Base-by-base conservation (phyloP, 768 basidiomycete genomes). In the Hericium erinaceus region DNA sequence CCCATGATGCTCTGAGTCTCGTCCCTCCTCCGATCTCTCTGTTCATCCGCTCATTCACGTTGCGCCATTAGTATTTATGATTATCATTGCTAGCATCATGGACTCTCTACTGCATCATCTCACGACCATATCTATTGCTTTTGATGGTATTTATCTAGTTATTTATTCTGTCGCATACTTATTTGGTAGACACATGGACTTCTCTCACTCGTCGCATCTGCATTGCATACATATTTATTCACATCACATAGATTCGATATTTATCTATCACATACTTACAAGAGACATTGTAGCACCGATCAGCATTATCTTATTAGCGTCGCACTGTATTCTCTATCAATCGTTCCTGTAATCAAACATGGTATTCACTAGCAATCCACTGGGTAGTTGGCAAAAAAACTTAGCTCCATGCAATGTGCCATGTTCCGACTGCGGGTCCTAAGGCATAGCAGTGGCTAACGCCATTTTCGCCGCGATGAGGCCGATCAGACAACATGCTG, bases 141-240 rank as follows among this genome's bases (percentile, higher is more conserved):
- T 39, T 53, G 26, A 26, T 15, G 12, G 15, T 53, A 53, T 53
- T 53, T 53, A 53, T 53, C 22, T 20, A 16, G 13, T 20, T 53
- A 53, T 53, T 39, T 53, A 53, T 53, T 53, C 50, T 46, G 20
- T 46, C 44, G 44, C 52, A 8, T 39, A 50, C 48, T 39, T 59
- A 56, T 52, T 15, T 56, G 49, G 49, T 26, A 16, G 44, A 24
- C 49, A 15, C 49, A 46, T 46, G 16, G 44, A n/a, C 44, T 20
- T n/a, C 44, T 46, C 33, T 8, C 33, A 8, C 41, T 18, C 44
- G 7, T 46, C 44, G 44, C 44, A 46, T 46, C 44, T 46, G 44
- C 44, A n/a, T 20, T 44, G 44, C 44, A 46, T 20, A 9, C 44
- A n/a, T 46, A 46, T 46, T 46, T 46, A 46, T 46, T 46, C 44